Base-by-base conservation (phyloP, 352 stramenopile species). In the Phytophthora fragariae region DNA sequence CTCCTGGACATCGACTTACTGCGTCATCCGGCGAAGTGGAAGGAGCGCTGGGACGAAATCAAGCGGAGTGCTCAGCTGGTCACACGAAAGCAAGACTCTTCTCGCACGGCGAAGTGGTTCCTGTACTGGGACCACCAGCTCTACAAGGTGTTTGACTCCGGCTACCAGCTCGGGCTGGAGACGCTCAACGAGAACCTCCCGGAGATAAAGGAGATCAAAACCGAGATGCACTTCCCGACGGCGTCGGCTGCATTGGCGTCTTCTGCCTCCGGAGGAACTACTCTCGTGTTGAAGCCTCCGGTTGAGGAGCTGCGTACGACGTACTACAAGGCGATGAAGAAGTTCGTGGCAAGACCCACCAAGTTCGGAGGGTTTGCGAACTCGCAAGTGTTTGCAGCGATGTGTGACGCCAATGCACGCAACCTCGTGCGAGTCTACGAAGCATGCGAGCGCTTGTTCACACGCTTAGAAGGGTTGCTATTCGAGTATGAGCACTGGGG, bases 291-390 rank as follows among this genome's bases (percentile, higher is more conserved):
- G 63, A 96, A 97, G 49, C 97, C 97, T 10, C 89, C 95, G 0
- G 75, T 98, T 19, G 94, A 99, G 73, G 93, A 99, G 67, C 73
- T 99, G 0, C 87, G 94, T 2, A 88, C 92, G n/a, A 92, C 87
- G 12, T 99, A 99, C 81, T 98, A 98, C 80, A 94, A 96, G 39
- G 90, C 97, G 19, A 94, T 98, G 87, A 98, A 98, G 63, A 98
- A 97, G 39, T 98, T 99, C 55, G 92, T 99, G n/a, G 82, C 84
- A 0, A 91, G 97, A 56, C 96, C 95, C 0, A 94, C 81, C 21
- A 85, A 88, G 55, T 98, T 98, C 60, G 75, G 81, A 14, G 95
- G 95, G 1, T 98, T 98, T 71, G 88, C 83, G 0, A 97, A 97
- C 72, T 80, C 83, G 6, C 79, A 89, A 11, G 80, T 98, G 5